Evolutionary conservation across 768 basidiomycete species (phyloP).

Genomic region (Kwoniella newhampshirensis): DNA sequence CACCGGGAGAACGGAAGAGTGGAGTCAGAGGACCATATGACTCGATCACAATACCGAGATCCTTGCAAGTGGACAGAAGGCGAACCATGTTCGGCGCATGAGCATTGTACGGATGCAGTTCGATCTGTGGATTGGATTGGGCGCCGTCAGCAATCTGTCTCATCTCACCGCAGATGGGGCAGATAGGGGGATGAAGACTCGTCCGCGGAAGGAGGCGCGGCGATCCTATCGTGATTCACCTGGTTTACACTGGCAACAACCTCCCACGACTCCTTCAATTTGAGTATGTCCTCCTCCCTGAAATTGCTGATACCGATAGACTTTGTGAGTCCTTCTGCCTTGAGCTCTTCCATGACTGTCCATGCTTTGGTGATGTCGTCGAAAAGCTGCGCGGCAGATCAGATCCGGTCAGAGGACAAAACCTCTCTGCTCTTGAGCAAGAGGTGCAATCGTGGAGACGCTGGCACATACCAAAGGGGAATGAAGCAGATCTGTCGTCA

Average conservation of each 20-base stretch:
- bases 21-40: constrained; percentile 27
- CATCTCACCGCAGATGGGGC: no score
- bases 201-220: no score
- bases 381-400: neutral
- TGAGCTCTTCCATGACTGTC: constrained; percentile 64
- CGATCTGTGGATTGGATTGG: constrained; percentile 20
- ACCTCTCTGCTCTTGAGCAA: no score
- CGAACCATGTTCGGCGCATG: constrained; percentile 24
- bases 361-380: constrained; percentile 55
- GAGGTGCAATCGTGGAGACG: neutral
- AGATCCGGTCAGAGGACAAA: neutral
- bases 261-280: constrained; percentile 37
- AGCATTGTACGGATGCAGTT: constrained; percentile 25
- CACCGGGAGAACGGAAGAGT: constrained; percentile 18
- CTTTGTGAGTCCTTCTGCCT: constrained; percentile 47
- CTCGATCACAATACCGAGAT: constrained; percentile 20
- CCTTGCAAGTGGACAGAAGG: neutral
- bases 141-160: no score
- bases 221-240: constrained; percentile 25
- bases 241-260: constrained; percentile 45
- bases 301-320: constrained; percentile 55
- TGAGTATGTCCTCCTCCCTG: constrained; percentile 49
- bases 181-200: no score
- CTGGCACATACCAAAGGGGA: constrained; percentile 27
- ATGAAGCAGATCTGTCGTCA: constrained; percentile 65